A percentile compares a stretch with the other conserved stretches of the same genome.
phyloP scores from a whole-genome alignment of 73 alveolate genomes.

The Paramecium sexaurelia region DNA sequence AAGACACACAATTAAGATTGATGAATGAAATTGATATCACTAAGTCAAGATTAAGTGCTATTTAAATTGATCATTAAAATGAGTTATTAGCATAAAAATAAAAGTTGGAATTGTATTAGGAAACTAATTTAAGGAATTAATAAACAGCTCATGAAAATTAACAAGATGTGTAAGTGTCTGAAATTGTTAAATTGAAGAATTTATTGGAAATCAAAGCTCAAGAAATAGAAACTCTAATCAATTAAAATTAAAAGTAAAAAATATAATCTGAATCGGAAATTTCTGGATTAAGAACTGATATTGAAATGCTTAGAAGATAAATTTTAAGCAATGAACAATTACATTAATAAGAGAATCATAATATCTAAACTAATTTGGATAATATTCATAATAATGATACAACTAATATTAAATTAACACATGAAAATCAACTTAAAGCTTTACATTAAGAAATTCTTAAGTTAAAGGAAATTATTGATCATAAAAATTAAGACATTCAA shows the following conservation, averaged over 20 bases:
- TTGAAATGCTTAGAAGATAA: slow-evolving; percentile 20
- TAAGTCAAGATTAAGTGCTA: slow-evolving; percentile 43
- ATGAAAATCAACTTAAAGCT: slow-evolving; percentile 45
- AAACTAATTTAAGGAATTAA: slow-evolving; percentile 1
- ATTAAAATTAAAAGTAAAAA: slow-evolving; percentile 30
- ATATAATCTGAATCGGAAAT: background rate
- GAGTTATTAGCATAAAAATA: background rate
- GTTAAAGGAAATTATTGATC: slow-evolving; percentile 34
- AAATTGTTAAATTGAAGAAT: background rate
- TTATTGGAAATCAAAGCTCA: slow-evolving; percentile 8
- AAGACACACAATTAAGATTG: slow-evolving; percentile 27
- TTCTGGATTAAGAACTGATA: background rate
- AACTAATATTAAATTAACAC: background rate
- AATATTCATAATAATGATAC: slow-evolving; percentile 52
- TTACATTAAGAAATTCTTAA: slow-evolving; percentile 12
- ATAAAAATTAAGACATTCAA: slow-evolving; percentile 13
- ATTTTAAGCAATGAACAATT: background rate
- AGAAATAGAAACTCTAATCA: slow-evolving; percentile 21
- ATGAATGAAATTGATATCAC: slow-evolving; percentile 41
- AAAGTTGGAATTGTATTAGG: slow-evolving; percentile 42
- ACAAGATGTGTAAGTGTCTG: background rate
- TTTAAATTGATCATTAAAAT: slow-evolving; percentile 44
- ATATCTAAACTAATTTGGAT: background rate
- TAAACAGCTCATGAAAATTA: slow-evolving; percentile 49
- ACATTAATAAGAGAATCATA: slow-evolving; percentile 47